Evolutionary conservation across 768 basidiomycete genomes (phyloP).

Genomic region (Phaeotremella fagi): DNA sequence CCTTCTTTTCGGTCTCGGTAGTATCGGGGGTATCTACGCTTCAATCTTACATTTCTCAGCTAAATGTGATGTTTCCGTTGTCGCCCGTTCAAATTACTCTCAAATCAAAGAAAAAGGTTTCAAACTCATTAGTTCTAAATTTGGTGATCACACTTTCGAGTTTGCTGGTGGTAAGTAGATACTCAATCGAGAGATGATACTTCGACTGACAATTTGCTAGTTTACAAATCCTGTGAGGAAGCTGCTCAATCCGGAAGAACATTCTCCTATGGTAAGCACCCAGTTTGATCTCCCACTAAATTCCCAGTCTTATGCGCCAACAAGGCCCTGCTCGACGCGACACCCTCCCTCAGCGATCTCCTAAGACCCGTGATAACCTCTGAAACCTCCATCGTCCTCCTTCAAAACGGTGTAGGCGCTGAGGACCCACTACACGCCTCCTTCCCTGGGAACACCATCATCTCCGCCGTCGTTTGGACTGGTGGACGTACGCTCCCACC

Average conservation of each 20-base stretch:
- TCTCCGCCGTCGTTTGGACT: constrained; percentile 46
- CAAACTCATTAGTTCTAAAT: constrained; percentile 29
- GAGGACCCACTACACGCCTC: constrained; percentile 42
- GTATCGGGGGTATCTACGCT: constrained; percentile 47
- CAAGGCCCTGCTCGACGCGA: constrained; percentile 45
- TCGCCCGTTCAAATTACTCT: constrained; percentile 41
- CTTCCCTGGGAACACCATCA: constrained; percentile 40
- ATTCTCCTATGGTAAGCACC: constrained; percentile 30
- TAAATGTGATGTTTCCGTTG: constrained; percentile 38
- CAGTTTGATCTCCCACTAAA: not conserved
- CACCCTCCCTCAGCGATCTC: constrained; percentile 37
- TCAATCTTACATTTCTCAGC: constrained; percentile 38
- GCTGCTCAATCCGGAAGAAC: constrained; percentile 30
- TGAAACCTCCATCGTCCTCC: constrained; percentile 37
- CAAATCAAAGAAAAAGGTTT: constrained; percentile 37
- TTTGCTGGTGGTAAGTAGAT: constrained; percentile 40
- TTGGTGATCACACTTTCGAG: constrained; percentile 38
- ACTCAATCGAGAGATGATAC: not conserved
- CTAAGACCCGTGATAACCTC: constrained; percentile 30
- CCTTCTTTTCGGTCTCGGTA: constrained; percentile 43
- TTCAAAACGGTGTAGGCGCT: constrained; percentile 46
- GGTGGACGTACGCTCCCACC: constrained; percentile 28
- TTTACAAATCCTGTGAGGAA: constrained; percentile 37
- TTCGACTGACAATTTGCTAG: constrained; percentile 10
- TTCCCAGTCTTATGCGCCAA: constrained; percentile 44